A percentile compares a stretch with the other conserved stretches of the same genome.
phyloP scores from a whole-genome alignment of 208 protist genomes.

The Trypanosoma lewisi region DNA sequence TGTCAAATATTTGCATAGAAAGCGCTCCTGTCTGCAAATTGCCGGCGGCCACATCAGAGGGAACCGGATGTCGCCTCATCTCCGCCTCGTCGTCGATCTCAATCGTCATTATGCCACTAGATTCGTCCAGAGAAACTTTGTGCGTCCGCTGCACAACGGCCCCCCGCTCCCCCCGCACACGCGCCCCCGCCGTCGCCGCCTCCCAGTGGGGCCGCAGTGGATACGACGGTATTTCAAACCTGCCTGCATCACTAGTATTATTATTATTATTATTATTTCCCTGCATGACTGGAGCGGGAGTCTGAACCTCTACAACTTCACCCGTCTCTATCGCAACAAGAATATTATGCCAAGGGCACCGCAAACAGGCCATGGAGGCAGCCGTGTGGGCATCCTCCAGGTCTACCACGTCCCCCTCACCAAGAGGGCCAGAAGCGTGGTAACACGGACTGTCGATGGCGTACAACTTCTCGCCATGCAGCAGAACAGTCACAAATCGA shows the following conservation, averaged over 20 bases:
- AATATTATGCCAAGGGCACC: constrained; percentile 81
- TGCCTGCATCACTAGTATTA: neutral
- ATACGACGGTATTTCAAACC: constrained; percentile 29
- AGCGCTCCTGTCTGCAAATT: constrained; percentile 71
- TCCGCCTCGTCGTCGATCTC: constrained; percentile 53
- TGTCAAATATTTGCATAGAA: constrained; percentile 88
- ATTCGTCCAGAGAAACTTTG: constrained; percentile 58
- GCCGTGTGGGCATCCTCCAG: constrained; percentile 49
- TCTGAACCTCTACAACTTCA: constrained; percentile 45
- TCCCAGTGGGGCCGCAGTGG: constrained; percentile 31
- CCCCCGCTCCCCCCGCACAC: constrained; percentile 27
- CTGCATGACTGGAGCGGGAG: neutral
- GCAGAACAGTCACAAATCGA: constrained; percentile 80
- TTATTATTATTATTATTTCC: neutral
- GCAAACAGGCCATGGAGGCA: constrained; percentile 53
- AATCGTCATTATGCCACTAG: constrained; percentile 70
- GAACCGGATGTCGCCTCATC: constrained; percentile 45
- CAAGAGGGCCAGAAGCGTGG: constrained; percentile 76
- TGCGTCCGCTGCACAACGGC: constrained; percentile 68
- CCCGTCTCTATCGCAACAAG: constrained; percentile 78
- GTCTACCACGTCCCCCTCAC: constrained; percentile 78
- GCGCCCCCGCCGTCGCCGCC: neutral
- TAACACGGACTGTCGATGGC: constrained; percentile 87
- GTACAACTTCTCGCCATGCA: constrained; percentile 49
- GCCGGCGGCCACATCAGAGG: constrained; percentile 51